Evolutionary conservation across 1,284 basidiomycete species (phyloP).

Genomic region (Ganoderma resinaceum): DNA sequence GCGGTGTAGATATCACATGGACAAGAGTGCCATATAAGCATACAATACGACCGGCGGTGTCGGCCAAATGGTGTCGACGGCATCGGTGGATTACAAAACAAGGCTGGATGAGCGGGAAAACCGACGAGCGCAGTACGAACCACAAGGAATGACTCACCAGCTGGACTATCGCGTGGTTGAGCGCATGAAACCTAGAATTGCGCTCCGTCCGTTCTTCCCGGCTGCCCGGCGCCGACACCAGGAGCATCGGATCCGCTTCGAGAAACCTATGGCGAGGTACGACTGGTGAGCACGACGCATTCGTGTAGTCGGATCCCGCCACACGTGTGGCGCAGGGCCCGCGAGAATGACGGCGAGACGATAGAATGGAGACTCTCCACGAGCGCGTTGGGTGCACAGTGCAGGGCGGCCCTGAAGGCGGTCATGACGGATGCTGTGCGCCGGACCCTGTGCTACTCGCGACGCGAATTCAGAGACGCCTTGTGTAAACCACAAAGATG

Average conservation of each 20-base stretch:
- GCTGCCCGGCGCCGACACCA: constrained; percentile 69
- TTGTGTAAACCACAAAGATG: background rate
- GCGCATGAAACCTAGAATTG: constrained; percentile 91
- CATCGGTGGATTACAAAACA: constrained; percentile 13
- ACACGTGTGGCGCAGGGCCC: background rate
- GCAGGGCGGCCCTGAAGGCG: background rate
- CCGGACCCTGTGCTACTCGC: background rate
- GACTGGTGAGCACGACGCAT: constrained; percentile 15
- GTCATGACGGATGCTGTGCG: constrained; percentile 10
- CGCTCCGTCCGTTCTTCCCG: constrained; percentile 57
- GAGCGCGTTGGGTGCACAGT: background rate
- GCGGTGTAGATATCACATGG: background rate
- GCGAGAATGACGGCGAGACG: constrained; percentile 4
- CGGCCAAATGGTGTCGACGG: constrained; percentile 3
- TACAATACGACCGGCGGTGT: background rate
- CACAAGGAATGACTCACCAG: constrained; percentile 63
- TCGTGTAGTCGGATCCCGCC: constrained; percentile 9
- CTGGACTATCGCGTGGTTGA: constrained; percentile 96
- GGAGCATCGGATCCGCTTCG: constrained; percentile 94
- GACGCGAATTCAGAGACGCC: background rate
- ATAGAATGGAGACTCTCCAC: constrained; percentile 8
- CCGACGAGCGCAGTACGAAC: constrained; percentile 8
- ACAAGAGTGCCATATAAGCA: background rate
- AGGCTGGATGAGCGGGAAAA: constrained; percentile 17
- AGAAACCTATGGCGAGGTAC: constrained; percentile 70